Base-by-base conservation (phyloP, 495 filamentous ascomycete species). In the Xylaria grammica region DNA sequence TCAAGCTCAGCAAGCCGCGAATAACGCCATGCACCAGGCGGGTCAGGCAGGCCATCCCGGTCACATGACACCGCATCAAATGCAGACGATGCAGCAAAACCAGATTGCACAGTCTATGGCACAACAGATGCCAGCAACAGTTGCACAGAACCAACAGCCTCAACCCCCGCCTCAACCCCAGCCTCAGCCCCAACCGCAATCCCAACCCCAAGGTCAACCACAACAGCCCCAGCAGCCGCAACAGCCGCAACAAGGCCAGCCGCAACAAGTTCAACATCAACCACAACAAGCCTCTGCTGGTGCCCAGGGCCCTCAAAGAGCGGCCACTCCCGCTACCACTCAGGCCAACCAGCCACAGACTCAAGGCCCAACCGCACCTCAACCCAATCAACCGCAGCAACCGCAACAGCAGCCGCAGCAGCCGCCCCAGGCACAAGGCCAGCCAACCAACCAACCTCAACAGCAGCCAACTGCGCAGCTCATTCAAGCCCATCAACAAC, bases 1-100 rank as follows among this genome's bases (percentile, higher is more conserved):
- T 3, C 83, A 85, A 69, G 79, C 78, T 51, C 85, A 86, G 55
- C 81, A 83, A 1, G 68, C 74, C n/a, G 72, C 72, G 63, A 84
- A 79, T 63, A 69, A 67, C 15, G 74, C 74, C 26, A 76, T 79
- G 68, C 75, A 78, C 40, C 77, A 78, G 49, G 76, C 68, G 19
- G 74, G 74, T 27, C 81, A 84, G 34, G 79, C 77, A 19, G 73
- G 74, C 26, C 81, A 84, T 32, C 80, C 77, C 20, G 70, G 64
- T 22, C 78, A 72, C 22, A 78, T 81, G 70, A 78, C 68, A 4
- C 69, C 77, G 4, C 79, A 80, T 48, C 79, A 82, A 20, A 27
- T 77, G 0, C 74, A 75, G 19, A 30, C 61, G 17, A 64, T 63
- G 51, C 76, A 69, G 1, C 76, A 78, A 15, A 45, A 72, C 5